A percentile compares a stretch with the other conserved stretches of the same genome.
phyloP scores from a whole-genome alignment of 208 protist genomes.

The Herpetomonas muscarum region DNA sequence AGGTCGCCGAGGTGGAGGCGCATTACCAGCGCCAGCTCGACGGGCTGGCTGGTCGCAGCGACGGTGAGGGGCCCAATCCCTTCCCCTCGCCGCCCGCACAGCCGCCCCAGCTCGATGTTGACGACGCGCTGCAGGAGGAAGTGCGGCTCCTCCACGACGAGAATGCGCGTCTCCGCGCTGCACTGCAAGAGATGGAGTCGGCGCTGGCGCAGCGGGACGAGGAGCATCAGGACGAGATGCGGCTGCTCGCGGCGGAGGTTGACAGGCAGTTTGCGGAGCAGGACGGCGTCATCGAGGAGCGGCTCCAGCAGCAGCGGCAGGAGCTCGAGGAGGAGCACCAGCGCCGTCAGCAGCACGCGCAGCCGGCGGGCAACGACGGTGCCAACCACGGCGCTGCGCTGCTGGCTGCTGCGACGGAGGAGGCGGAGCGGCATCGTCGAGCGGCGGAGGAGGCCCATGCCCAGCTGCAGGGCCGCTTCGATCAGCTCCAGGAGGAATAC shows the following conservation, averaged over 20 bases:
- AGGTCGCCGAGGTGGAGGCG: constrained; percentile 50
- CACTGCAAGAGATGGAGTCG: constrained; percentile 7
- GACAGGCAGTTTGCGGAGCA: constrained; percentile 12
- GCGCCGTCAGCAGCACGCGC: constrained; percentile 8
- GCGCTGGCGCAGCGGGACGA: constrained; percentile 6
- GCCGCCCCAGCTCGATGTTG: neutral
- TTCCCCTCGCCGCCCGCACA: neutral
- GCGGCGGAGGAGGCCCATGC: constrained; percentile 16
- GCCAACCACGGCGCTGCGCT: neutral
- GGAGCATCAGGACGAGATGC: constrained; percentile 7
- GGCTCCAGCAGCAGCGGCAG: constrained; percentile 23
- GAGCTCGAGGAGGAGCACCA: constrained; percentile 10
- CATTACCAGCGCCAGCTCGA: constrained; percentile 21
- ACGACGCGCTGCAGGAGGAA: constrained; percentile 1
- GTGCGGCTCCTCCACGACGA: neutral
- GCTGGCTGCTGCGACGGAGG: neutral
- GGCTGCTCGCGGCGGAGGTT: constrained; percentile 7
- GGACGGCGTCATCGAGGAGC: constrained; percentile 10
- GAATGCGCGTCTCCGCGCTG: neutral
- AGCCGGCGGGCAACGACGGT: neutral
- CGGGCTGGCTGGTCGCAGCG: too few species aligned
- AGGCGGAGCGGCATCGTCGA: neutral
- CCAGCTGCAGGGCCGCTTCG: constrained; percentile 30
- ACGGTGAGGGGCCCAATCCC: too few species aligned
- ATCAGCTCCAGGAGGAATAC: constrained; percentile 49